Evolutionary conservation across 352 stramenopile genomes (phyloP), one percentile per base, ranked within the genome.

Genomic region (Globisporangium cederbergense): DNA sequence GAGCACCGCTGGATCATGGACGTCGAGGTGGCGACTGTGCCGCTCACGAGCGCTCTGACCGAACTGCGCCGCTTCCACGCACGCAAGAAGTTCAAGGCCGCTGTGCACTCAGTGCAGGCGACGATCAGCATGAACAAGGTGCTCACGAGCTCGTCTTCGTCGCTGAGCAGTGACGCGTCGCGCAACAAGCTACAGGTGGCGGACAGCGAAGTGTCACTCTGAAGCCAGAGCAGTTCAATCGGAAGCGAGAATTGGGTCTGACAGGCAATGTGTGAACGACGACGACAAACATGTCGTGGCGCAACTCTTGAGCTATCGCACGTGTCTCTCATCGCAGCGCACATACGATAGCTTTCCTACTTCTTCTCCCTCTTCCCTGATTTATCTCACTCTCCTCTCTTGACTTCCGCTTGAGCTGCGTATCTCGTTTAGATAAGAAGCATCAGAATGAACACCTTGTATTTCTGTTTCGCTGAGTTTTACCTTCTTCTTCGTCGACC

Each of bases 91-190:
- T 95, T 93, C 71, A 89, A 89, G 71, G 84, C 86, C 18, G 86
- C 86, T 2, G 82, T 93, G 64, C 79, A 90, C 57, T 90, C 80
- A 1, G 84, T 93, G 28, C 74, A 91, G 64, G 84, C 83, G 49
- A 95, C 83, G 30, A 89, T 90, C 74, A 82, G 78, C 52, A 83
- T 93, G 76, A 93, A 94, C 78, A 92, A 91, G 57, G 70, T 77
- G 10, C 65, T 91, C 22, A 77, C 72, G 4, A 68, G 59, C 54
- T 58, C 73, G 13, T 72, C 64, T 55, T 71, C 54, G 65, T 77
- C 50, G 68, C 69, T 54, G 18, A n/a, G 40, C 58, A 64, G 34
- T 34, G 57, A 60, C 30, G 42, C 61, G 60, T 62, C 62, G n/a
- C 62, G 47, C 30, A 58, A 59, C 52, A 64, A 68, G 40, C 38